Conservation (phyloP, 2,329 filamentous ascomycete species). For the Furcasterigmium sp. region DNA sequence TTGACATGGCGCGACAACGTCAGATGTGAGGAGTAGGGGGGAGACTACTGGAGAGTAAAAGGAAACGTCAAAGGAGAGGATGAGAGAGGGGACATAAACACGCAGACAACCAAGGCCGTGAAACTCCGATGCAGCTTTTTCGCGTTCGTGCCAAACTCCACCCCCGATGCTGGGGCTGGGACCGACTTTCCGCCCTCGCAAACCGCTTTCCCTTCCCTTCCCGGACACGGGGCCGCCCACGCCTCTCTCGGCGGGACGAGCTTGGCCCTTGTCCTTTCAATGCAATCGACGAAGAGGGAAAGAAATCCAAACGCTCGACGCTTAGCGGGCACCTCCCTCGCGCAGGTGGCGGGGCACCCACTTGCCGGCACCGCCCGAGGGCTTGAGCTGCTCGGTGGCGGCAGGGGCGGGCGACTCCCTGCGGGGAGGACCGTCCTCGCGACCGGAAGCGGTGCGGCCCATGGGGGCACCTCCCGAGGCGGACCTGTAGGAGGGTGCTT, state of each 20-base stretch:
- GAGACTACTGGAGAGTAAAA: too few species aligned
- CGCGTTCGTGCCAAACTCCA: constrained; percentile 1
- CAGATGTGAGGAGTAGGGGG: too few species aligned
- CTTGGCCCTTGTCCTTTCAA: too few species aligned
- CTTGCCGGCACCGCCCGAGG: constrained; percentile 51
- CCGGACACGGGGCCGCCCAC: too few species aligned
- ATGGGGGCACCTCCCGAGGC: constrained; percentile 34
- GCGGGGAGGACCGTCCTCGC: constrained; percentile 35
- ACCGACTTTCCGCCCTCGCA: too few species aligned
- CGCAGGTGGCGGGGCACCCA: constrained; percentile 49
- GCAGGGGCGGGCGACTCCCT: constrained; percentile 34
- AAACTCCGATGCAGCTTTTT: constrained; percentile 6
- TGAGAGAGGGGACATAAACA: background rate
- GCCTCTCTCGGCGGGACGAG: too few species aligned
- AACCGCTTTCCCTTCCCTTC: too few species aligned
- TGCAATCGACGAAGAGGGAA: too few species aligned
- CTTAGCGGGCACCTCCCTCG: constrained; percentile 16
- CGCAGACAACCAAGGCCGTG: constrained; percentile 3
- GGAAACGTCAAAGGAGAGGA: background rate
- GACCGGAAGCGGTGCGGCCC: constrained; percentile 37
- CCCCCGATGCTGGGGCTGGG: too few species aligned
- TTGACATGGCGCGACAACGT: too few species aligned
- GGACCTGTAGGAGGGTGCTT: constrained; percentile 37
- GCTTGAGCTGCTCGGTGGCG: constrained; percentile 41
- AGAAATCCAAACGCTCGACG: too few species aligned